These are phyloP conservation scores for Euphrasia arctica DNA, from an alignment of 305 asterid species.

Conservation along the genomic window DNA sequence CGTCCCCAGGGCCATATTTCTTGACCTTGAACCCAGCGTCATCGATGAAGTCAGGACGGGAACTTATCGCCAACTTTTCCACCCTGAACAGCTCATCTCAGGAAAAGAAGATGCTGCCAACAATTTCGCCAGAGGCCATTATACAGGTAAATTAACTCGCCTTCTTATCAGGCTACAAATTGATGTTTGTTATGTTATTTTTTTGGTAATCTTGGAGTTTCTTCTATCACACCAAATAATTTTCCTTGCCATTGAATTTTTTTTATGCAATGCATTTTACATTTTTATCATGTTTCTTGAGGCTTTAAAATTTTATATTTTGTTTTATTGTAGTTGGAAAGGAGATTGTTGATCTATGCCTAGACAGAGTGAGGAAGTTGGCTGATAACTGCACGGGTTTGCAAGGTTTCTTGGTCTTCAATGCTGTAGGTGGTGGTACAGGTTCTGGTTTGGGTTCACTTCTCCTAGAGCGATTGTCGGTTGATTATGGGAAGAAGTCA, in stretches of 20 bases:
- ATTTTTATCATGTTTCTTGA: neutral
- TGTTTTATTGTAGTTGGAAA: slow-evolving; percentile 39
- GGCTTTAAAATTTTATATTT: no score
- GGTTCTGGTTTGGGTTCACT: slow-evolving; percentile 59
- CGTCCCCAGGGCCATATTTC: slow-evolving; percentile 2
- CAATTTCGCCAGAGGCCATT: slow-evolving; percentile 10
- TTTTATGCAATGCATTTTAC: neutral
- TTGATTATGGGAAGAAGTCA: slow-evolving; percentile 46
- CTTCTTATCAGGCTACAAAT: neutral
- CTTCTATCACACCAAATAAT: neutral
- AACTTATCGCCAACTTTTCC: slow-evolving; percentile 8
- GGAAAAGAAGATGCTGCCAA: slow-evolving; percentile 10
- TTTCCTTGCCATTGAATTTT: neutral
- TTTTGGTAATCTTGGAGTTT: slow-evolving; percentile 2
- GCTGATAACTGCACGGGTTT: slow-evolving; percentile 81
- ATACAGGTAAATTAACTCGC: neutral
- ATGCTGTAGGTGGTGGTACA: slow-evolving; percentile 57
- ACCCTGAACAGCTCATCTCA: slow-evolving; percentile 1
- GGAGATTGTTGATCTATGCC: slow-evolving; percentile 52
- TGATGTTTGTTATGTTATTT: neutral
- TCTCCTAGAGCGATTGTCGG: slow-evolving; percentile 50
- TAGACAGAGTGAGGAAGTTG: slow-evolving; percentile 61
- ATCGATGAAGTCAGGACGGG: slow-evolving; percentile 8
- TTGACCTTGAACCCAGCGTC: slow-evolving; percentile 7
- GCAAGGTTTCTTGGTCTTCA: slow-evolving; percentile 76